phyloP scores from a whole-genome alignment of 192 early-diverging fungal species.

The Radiomyces spectabilis region DNA sequence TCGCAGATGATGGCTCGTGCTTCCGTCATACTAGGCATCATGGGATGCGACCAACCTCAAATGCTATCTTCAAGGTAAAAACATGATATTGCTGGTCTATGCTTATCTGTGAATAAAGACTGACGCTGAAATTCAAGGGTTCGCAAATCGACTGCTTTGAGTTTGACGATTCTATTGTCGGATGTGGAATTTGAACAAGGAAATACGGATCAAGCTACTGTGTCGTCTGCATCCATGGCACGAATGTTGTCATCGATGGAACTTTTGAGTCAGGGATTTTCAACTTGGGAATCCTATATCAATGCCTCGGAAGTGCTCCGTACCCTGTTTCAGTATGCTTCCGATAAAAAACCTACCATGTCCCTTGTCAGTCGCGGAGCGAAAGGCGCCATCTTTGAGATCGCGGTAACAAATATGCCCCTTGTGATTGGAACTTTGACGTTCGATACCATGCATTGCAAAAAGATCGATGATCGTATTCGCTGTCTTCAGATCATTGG shows the following conservation, averaged over 20 bases:
- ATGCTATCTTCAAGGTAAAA: conserved; percentile 34
- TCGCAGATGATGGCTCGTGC: conserved; percentile 50
- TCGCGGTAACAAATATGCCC: conserved; percentile 55
- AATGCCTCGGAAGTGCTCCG: conserved; percentile 56
- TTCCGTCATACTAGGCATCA: conserved; percentile 67
- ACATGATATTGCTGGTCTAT: neutral
- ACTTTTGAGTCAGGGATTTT: conserved; percentile 64
- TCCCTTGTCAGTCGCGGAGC: conserved; percentile 46
- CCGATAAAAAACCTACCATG: conserved; percentile 26
- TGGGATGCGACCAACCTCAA: conserved; percentile 55
- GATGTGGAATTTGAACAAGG: conserved; percentile 47
- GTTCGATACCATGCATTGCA: conserved; percentile 66
- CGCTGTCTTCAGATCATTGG: conserved; percentile 61
- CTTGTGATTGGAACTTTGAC: conserved; percentile 69
- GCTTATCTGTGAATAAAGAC: neutral
- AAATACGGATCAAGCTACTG: too few species aligned
- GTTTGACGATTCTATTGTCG: conserved; percentile 53
- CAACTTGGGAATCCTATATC: conserved; percentile 68
- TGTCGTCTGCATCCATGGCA: too few species aligned
- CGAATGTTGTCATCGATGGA: conserved; percentile 42
- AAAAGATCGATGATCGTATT: conserved; percentile 46
- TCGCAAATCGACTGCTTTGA: conserved; percentile 57
- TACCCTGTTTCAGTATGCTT: conserved; percentile 49
- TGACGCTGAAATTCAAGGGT: conserved; percentile 9
- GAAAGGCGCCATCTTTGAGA: conserved; percentile 62